Conservation (phyloP, 2,329 filamentous ascomycete genomes). For the Talaromyces rugulosus region DNA sequence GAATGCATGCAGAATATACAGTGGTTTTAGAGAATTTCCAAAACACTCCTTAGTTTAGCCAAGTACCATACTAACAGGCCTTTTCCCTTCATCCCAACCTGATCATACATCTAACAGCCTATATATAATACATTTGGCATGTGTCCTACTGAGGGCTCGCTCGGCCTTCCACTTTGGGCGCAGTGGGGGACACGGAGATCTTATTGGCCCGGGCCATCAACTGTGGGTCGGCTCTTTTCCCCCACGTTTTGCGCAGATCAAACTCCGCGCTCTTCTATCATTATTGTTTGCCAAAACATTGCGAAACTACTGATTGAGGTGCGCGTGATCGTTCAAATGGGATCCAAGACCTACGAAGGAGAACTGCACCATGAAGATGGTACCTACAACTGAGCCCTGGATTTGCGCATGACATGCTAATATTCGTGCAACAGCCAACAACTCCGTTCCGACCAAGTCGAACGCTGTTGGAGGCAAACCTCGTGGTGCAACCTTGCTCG, state of each 20-base stretch:
- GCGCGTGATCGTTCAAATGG: constrained; percentile 1
- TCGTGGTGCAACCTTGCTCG: constrained; percentile 37
- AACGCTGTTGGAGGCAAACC: constrained; percentile 37
- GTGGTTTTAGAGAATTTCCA: neutral
- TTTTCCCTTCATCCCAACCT: neutral
- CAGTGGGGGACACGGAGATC: neutral
- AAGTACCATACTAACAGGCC: neutral
- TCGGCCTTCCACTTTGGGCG: neutral
- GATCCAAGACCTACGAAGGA: constrained; percentile 12
- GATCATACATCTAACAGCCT: neutral
- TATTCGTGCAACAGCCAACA: constrained; percentile 2
- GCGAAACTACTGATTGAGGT: neutral
- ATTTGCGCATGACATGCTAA: neutral
- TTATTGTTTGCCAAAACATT: neutral
- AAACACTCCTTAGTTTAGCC: neutral
- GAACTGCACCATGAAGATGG: constrained; percentile 10
- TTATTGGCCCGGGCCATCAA: neutral
- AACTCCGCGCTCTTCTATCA: too few species aligned
- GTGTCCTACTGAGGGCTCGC: neutral
- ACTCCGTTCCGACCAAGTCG: constrained; percentile 16
- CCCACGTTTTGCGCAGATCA: neutral
- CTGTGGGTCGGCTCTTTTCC: neutral
- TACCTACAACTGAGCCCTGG: neutral
- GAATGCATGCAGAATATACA: neutral
- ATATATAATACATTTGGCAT: neutral